Percentiles rank a stretch among this genome's conserved stretches.
Conservation (phyloP, 805 yeast genomes). For the Blastobotrys terrestris region DNA sequence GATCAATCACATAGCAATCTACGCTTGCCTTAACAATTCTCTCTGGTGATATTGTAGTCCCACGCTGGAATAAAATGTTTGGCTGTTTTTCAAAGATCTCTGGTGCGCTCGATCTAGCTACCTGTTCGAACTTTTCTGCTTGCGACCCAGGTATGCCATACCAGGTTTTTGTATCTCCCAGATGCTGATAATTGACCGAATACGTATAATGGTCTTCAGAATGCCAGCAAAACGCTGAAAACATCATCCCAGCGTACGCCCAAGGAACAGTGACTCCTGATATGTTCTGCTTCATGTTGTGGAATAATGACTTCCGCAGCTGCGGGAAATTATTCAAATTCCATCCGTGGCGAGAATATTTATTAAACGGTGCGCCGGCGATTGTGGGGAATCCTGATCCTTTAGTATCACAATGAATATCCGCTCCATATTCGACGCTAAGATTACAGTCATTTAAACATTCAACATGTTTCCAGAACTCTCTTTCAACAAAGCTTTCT, state of each 20-base stretch:
- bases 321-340: slow-evolving; percentile 33
- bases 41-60: slow-evolving; percentile 72
- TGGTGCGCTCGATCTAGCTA: slow-evolving; percentile 63
- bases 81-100: slow-evolving; percentile 81
- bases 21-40: slow-evolving; percentile 41
- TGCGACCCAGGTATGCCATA: slow-evolving; percentile 74
- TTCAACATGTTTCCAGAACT: slow-evolving; percentile 34
- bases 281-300: slow-evolving; percentile 34
- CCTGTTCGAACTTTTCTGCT: slow-evolving; percentile 57
- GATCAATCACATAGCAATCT: slow-evolving; percentile 52
- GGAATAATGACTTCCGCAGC: slow-evolving; percentile 29
- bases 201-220: slow-evolving; percentile 90
- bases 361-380: slow-evolving; percentile 25
- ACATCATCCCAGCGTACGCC: slow-evolving; percentile 84
- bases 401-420: slow-evolving; percentile 31
- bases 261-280: slow-evolving; percentile 96
- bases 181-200: slow-evolving; percentile 87
- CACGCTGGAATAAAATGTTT: slow-evolving; percentile 79
- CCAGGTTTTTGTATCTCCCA: slow-evolving; percentile 89
- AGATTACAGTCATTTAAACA: slow-evolving; percentile 23
- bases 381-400: slow-evolving; percentile 35
- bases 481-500: slow-evolving; percentile 26
- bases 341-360: slow-evolving; percentile 33
- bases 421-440: slow-evolving; percentile 38
- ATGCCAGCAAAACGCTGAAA: slow-evolving; percentile 96